Evolutionary conservation across 257 asterid genomes (phyloP), one percentile per base, ranked within the genome.

Genomic region (Penstemon eatonii): DNA sequence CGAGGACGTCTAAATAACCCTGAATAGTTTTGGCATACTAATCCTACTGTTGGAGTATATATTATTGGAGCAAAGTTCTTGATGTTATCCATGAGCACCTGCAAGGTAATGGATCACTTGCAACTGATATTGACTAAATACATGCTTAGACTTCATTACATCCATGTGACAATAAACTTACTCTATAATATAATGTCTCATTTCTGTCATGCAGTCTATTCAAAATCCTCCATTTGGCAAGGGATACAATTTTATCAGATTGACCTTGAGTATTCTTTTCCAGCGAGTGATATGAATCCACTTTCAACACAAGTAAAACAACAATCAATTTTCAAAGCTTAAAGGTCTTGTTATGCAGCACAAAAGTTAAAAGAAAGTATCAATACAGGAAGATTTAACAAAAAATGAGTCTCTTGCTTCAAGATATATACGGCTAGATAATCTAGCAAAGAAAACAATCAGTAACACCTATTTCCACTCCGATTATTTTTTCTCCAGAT

Each of bases 1-100:
- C 99, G 97, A 13, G 99, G 99, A 57, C 99, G 92, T 58, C 99
- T 82, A 77, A 87, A 91, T 81, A 94, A 79, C 56, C 99, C 99
- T 9, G 99, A 94, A 79, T 94, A 94, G 71, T 94, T 94, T 87
- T 94, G 99, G 76, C 99, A 94, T 10, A 94, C 99, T 79, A 94
- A 75, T 74, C 99, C 99, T 45, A 94, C 99, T 40, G 99, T 94
- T 38, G 99, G 99, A 60, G 99, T 94, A 78, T 94, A 94, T 76
- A 94, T 91, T 63, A 89, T 72, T 25, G 99, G 99, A 69, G 99
- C 99, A 80, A 94, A 94, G 73, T 81, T 73, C 82, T 78, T 84
- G 75, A 94, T 94, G 78, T 94, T 91, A 78, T 91, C 96, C 71
- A 94, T 94, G 59, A 94, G 91, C 52, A 83, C 97, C 99, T 94